phyloP scores from a whole-genome alignment of 495 filamentous ascomycete species.

The Pseudomonodictys pantanalensis region DNA sequence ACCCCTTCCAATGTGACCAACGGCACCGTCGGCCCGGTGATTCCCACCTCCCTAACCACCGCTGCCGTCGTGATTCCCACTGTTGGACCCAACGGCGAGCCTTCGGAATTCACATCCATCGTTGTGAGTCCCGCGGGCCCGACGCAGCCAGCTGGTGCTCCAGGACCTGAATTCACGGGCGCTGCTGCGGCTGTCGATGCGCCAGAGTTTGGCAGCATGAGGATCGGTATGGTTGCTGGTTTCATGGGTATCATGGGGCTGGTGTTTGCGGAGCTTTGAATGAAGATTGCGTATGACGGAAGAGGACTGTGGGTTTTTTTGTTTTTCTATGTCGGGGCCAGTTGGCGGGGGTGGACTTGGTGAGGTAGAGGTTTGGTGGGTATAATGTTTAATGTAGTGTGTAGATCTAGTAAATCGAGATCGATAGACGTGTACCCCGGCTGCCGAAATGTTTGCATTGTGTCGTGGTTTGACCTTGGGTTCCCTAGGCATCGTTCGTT shows the following conservation, averaged over 20 bases:
- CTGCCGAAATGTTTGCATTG: too few species aligned
- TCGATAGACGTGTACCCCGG: too few species aligned
- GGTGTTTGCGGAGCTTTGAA: conserved; percentile 25
- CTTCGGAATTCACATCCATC: conserved; percentile 2
- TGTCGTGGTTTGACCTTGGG: too few species aligned
- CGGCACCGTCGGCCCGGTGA: not conserved
- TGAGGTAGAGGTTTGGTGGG: too few species aligned
- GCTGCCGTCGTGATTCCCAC: conserved; percentile 10
- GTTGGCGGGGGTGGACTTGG: too few species aligned
- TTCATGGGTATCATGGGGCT: conserved; percentile 23
- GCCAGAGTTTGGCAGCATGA: not conserved
- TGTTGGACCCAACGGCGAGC: conserved; percentile 15
- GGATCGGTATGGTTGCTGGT: conserved; percentile 5
- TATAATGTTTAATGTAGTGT: too few species aligned
- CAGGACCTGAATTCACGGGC: conserved; percentile 3
- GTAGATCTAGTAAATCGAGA: too few species aligned
- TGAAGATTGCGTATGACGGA: too few species aligned
- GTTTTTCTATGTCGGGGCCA: too few species aligned
- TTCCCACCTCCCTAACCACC: not conserved
- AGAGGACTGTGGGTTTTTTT: too few species aligned
- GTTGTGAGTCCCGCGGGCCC: not conserved
- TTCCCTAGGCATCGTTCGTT: too few species aligned
- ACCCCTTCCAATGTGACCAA: conserved; percentile 1
- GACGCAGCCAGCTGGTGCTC: not conserved
- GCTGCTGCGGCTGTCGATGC: conserved; percentile 12